A percentile compares a stretch with the other conserved stretches of the same genome.
These are phyloP conservation scores for Rhynchosporium agropyri DNA, from an alignment of 2,329 filamentous ascomycete species.

Conservation along the genomic window DNA sequence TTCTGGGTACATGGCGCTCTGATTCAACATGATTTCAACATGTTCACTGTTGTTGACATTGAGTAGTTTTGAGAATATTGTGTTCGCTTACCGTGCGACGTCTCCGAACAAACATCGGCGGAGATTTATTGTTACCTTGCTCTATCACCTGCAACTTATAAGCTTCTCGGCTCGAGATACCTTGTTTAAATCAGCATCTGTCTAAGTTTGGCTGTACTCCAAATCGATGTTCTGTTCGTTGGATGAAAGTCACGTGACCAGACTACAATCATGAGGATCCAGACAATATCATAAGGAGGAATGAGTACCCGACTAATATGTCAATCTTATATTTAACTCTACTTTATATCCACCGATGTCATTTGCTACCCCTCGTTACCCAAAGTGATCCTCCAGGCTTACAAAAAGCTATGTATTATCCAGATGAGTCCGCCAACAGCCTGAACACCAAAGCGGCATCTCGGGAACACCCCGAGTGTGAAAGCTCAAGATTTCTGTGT, in stretches of 20 bases:
- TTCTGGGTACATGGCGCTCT: too few species aligned
- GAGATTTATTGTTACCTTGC: conserved; percentile 7
- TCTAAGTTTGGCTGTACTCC: too few species aligned
- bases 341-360: conserved; percentile 4
- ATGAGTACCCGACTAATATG: not conserved
- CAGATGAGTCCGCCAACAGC: not conserved
- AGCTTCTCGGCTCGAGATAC: not conserved
- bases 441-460: not conserved
- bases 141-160: not conserved
- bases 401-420: conserved; percentile 1
- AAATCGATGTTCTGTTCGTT: too few species aligned
- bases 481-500: not conserved
- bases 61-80: conserved; percentile 14
- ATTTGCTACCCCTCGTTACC: not conserved
- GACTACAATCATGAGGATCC: not conserved
- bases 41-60: not conserved
- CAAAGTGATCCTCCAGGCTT: too few species aligned
- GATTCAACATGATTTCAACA: not conserved
- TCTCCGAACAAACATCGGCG: not conserved
- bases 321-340: not conserved
- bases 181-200: too few species aligned
- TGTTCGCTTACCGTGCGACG: not conserved
- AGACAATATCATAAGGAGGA: not conserved
- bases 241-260: conserved; percentile 1
- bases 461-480: not conserved